Percentiles rank a stretch among this genome's conserved stretches.
Conservation (phyloP, 371 early-diverging fungal genomes). For the Nematocida sp. region DNA sequence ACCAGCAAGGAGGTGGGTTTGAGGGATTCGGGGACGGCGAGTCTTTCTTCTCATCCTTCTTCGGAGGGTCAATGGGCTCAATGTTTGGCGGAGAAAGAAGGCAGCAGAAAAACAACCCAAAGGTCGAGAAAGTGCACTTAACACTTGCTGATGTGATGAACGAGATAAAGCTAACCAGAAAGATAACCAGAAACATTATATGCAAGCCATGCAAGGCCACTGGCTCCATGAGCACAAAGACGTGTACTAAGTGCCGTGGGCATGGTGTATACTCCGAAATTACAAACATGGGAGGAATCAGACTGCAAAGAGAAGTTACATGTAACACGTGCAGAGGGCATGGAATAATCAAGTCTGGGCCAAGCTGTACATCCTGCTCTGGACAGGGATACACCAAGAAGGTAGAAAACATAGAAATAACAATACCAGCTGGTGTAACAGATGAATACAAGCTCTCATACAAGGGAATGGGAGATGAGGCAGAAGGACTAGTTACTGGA, state of each 20-base stretch:
- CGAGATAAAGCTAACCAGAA: conserved; percentile 60
- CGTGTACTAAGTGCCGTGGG: conserved; percentile 67
- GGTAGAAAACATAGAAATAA: conserved; percentile 58
- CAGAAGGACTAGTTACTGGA: conserved; percentile 53
- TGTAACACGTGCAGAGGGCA: conserved; percentile 64
- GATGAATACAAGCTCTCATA: conserved; percentile 54
- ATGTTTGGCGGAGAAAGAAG: conserved; percentile 47
- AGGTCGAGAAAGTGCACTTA: conserved; percentile 55
- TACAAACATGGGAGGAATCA: conserved; percentile 55
- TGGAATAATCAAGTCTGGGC: conserved; percentile 58
- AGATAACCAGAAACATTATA: conserved; percentile 57
- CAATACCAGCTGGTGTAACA: conserved; percentile 60
- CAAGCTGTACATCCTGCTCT: conserved; percentile 62
- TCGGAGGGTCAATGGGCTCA: conserved; percentile 47
- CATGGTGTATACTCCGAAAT: conserved; percentile 55
- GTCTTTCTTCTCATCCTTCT: conserved; percentile 66
- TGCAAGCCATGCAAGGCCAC: conserved; percentile 67
- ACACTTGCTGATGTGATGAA: conserved; percentile 61
- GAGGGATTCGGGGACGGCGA: conserved; percentile 18
- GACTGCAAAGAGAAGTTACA: conserved; percentile 49
- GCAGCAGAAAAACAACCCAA: conserved; percentile 25
- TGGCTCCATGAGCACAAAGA: conserved; percentile 60
- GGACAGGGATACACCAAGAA: conserved; percentile 59
- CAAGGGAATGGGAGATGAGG: conserved; percentile 65
- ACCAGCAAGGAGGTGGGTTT: conserved; percentile 25